These are phyloP conservation scores for Mycena amicta DNA, from an alignment of 768 basidiomycete species.

Conservation along the genomic window DNA sequence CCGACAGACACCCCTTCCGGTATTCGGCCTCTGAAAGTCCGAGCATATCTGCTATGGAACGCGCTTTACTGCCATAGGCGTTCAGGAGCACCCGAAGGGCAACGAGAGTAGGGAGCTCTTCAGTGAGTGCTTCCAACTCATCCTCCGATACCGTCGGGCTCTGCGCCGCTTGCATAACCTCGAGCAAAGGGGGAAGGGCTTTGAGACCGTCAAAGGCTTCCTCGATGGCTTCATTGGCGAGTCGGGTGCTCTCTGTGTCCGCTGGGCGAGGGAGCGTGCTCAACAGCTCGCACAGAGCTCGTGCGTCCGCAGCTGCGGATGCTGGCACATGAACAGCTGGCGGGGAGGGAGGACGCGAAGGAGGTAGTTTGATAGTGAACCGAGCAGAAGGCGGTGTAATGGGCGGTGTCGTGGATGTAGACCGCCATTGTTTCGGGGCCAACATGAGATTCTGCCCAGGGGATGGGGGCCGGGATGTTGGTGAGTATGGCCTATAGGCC, in stretches of 20 bases:
- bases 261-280: conserved; percentile 62
- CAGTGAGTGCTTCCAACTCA: conserved; percentile 56
- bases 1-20: conserved; percentile 66
- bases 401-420: conserved; percentile 50
- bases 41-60: conserved; percentile 55
- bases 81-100: conserved; percentile 70
- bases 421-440: conserved; percentile 44
- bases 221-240: conserved; percentile 81
- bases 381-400: conserved; percentile 57
- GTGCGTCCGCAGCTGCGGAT: conserved; percentile 58
- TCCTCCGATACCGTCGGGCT: conserved; percentile 25
- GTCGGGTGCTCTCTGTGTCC: conserved; percentile 47
- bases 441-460: conserved; percentile 34
- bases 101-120: conserved; percentile 73
- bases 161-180: conserved; percentile 40
- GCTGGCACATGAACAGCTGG: conserved; percentile 39
- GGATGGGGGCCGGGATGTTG: conserved; percentile 42
- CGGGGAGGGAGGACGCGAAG: conserved; percentile 70
- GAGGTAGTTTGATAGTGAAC: conserved; percentile 68
- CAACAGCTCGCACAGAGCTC: conserved; percentile 63
- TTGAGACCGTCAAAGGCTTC: conserved; percentile 72
- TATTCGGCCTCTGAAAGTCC: conserved; percentile 66
- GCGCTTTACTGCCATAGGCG: conserved; percentile 38
- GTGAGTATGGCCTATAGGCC: conserved; percentile 55
- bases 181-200: conserved; percentile 59